phyloP scores from a whole-genome alignment of 2,329 filamentous ascomycete genomes.

The Talaromyces sp. region DNA sequence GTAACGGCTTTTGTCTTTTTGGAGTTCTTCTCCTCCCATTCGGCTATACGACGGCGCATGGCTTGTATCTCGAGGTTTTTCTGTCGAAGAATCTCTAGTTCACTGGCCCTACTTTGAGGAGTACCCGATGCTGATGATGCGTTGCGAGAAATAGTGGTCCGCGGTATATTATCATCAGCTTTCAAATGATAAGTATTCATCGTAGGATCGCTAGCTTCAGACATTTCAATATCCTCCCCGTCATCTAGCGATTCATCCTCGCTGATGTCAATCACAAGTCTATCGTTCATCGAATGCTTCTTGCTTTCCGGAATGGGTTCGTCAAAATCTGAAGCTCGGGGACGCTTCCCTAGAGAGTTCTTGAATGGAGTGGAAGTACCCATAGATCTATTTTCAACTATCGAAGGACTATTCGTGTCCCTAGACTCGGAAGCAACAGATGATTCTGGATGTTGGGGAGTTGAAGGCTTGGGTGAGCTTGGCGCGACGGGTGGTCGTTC shows the following conservation, averaged over 20 bases:
- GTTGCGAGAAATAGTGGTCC: background rate
- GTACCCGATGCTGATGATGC: slow-evolving; percentile 29
- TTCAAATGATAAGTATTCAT: background rate
- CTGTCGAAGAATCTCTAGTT: slow-evolving; percentile 44
- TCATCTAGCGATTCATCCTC: slow-evolving; percentile 58
- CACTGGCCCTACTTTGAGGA: slow-evolving; percentile 36
- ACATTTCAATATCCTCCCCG: slow-evolving; percentile 30
- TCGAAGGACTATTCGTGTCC: background rate
- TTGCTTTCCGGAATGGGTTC: slow-evolving; percentile 53
- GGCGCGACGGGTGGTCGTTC: slow-evolving; percentile 35
- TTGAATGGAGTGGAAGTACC: slow-evolving; percentile 5
- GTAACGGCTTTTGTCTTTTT: slow-evolving; percentile 40
- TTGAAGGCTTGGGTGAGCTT: slow-evolving; percentile 17
- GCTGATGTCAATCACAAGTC: slow-evolving; percentile 79
- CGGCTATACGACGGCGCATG: slow-evolving; percentile 50
- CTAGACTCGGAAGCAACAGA: slow-evolving; percentile 31
- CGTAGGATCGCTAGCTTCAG: slow-evolving; percentile 21
- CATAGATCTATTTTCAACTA: slow-evolving; percentile 2
- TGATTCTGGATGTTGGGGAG: slow-evolving; percentile 50
- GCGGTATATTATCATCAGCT: background rate
- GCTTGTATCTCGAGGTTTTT: slow-evolving; percentile 49
- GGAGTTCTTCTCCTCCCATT: slow-evolving; percentile 38
- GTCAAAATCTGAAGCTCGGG: slow-evolving; percentile 68
- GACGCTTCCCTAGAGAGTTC: slow-evolving; percentile 51
- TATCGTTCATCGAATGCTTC: slow-evolving; percentile 57